Conservation (phyloP, 2,329 filamentous ascomycete species). For the Colletotrichum magnum region DNA sequence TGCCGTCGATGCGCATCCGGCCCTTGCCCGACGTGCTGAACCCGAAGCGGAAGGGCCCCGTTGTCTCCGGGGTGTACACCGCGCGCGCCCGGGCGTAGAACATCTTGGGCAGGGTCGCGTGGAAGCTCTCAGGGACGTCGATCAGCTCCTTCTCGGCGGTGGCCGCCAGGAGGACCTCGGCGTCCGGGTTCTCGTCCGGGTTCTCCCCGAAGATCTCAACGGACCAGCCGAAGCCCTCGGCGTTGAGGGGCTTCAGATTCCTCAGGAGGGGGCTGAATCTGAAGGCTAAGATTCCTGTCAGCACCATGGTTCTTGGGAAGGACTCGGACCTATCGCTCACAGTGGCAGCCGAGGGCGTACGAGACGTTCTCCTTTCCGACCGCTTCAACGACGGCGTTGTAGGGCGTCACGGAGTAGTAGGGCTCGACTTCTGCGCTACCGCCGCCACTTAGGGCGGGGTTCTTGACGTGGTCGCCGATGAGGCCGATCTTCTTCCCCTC, state of each 20-base stretch:
- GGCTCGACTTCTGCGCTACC: constrained; percentile 72
- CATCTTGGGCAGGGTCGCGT: constrained; percentile 32
- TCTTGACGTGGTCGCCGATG: constrained; percentile 45
- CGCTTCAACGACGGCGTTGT: constrained; percentile 73
- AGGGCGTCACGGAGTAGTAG: constrained; percentile 80
- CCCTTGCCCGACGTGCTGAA: constrained; percentile 45
- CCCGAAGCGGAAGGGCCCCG: constrained; percentile 32
- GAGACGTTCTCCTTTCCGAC: constrained; percentile 47
- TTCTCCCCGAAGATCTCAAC: constrained; percentile 37
- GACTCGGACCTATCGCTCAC: constrained; percentile 45
- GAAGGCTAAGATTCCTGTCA: constrained; percentile 23
- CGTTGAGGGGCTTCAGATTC: constrained; percentile 12
- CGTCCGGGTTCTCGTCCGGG: constrained; percentile 21
- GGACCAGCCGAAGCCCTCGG: constrained; percentile 33
- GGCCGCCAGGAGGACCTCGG: constrained; percentile 21
- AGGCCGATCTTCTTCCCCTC: constrained; percentile 61
- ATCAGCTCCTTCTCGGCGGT: constrained; percentile 38
- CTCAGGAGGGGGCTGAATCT: constrained; percentile 38
- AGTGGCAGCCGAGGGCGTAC: constrained; percentile 73
- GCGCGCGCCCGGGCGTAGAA: constrained; percentile 38
- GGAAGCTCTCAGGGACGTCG: constrained; percentile 39
- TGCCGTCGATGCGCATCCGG: constrained; percentile 44
- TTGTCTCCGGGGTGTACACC: constrained; percentile 20
- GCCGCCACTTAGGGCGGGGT: constrained; percentile 61
- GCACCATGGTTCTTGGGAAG: not conserved